Evolutionary conservation across 2,329 filamentous ascomycete species (phyloP), one percentile per base, ranked within the genome.

Genomic region (Hypoxylon sp.): DNA sequence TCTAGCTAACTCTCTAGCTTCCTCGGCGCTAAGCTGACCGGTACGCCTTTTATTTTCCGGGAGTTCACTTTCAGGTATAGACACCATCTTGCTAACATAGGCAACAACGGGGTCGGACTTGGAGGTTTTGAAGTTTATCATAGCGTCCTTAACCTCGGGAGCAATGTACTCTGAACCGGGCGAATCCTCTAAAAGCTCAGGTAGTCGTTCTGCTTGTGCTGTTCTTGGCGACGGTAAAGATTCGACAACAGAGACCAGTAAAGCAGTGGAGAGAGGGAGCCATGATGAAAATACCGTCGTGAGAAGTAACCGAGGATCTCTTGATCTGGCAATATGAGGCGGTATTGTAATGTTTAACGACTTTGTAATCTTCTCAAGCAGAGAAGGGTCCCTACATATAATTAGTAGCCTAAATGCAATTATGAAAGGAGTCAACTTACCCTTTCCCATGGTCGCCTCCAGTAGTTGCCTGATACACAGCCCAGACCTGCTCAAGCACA

Each of bases 31-130:
- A 75, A 98, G 86, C 46, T 90, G 89, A 0, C 91, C 90, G 14
- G 81, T 79, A 14, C 89, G 86, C 49, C 93, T 87, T 79, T 91
- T 97, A 78, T 97, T 97, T 57, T 95, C 89, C 0, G 93, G 92
- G 4, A 99, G 83, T 74, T 99, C 95, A 79, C 93, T 98, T 75
- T 97, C 93, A 0, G 94, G 95, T 11, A 99, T 86, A 0, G 96
- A 96, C 1, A 98, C 93, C 94, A 99, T 98, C 79, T 99, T 99
- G 81, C 95, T 98, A 67, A 99, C 93, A 72, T 97, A 99, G 7
- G 93, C 95, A 1, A 99, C 93, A 0, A 97, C 89, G 0, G 95
- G 94, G 63, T 92, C 91, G 0, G 89, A 85, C 41, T 87, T 84
- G 0, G 85, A 85, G 2, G 88, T 88, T 75, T 92, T 92, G 77